Conservation (phyloP, 2,329 filamentous ascomycete species). For the Colletotrichum godetiae region DNA sequence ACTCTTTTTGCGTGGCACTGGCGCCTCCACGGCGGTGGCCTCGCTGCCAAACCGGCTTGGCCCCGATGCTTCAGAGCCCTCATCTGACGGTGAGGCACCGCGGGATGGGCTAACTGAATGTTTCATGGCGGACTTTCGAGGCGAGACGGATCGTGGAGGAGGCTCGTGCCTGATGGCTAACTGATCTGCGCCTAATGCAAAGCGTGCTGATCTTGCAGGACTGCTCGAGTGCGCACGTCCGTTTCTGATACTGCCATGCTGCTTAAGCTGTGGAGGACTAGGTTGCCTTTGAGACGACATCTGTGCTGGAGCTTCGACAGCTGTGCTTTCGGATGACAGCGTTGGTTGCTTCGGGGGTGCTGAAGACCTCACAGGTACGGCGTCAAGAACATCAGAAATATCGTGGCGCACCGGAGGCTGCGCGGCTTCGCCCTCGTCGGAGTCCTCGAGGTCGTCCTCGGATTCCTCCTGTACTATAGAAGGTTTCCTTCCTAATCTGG, state of each 20-base stretch:
- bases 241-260: conserved; percentile 37
- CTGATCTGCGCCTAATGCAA: conserved; percentile 67
- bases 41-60: conserved; percentile 40
- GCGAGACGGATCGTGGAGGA: conserved; percentile 77
- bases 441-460: conserved; percentile 50
- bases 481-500: conserved; percentile 50
- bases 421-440: conserved; percentile 7
- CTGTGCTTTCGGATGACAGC: conserved; percentile 21
- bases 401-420: conserved; percentile 27
- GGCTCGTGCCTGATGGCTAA: conserved; percentile 74
- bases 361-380: conserved; percentile 45
- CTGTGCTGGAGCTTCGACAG: conserved; percentile 25
- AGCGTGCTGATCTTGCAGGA: conserved; percentile 76
- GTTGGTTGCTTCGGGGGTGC: conserved; percentile 27
- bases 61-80: conserved; percentile 57
- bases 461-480: conserved; percentile 59
- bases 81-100: conserved; percentile 62
- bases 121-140: conserved; percentile 82
- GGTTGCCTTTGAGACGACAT: conserved; percentile 23
- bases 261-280: conserved; percentile 21
- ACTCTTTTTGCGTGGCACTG: conserved; percentile 67
- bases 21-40: conserved; percentile 46
- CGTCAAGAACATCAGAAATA: conserved; percentile 43
- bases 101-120: conserved; percentile 65
- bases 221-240: conserved; percentile 64